A percentile compares a stretch with the other conserved stretches of the same genome.
phyloP scores from a whole-genome alignment of 75 land plant genomes.

The Larix kaempferi region DNA sequence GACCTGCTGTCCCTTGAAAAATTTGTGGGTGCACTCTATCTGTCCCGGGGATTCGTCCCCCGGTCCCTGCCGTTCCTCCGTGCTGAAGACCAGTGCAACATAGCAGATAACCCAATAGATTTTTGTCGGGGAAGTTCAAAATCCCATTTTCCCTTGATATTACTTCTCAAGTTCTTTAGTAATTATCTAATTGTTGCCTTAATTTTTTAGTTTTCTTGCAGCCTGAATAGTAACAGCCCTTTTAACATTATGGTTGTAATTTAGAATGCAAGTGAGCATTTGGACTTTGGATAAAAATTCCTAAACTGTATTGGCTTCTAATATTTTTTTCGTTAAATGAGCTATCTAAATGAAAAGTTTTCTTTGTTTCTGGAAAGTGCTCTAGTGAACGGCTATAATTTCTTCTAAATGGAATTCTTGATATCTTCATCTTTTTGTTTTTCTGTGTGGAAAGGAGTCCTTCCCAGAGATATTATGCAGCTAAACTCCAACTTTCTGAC shows the following conservation, averaged over 20 bases:
- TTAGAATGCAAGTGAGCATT: not conserved
- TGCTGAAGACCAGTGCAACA: too few relatives aligned
- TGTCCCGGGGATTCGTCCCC: too few relatives aligned
- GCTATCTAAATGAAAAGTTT: not conserved
- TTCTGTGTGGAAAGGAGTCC: slow-evolving; percentile 1
- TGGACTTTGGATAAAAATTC: not conserved
- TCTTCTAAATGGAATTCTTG: not conserved
- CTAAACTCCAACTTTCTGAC: slow-evolving; percentile 42
- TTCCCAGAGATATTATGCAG: slow-evolving; percentile 18
- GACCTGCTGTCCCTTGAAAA: too few relatives aligned
- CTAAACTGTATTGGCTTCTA: not conserved
- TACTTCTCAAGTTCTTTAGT: not conserved
- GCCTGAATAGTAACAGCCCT: not conserved
- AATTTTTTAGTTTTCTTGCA: not conserved
- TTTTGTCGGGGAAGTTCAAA: not conserved
- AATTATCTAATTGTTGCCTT: not conserved
- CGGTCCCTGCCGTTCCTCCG: too few relatives aligned
- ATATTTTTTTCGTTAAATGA: not conserved
- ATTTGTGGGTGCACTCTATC: too few relatives aligned
- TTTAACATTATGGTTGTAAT: not conserved
- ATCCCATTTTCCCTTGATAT: not conserved
- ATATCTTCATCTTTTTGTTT: not conserved
- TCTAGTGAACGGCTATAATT: not conserved
- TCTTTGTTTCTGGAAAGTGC: not conserved
- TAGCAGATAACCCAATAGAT: not conserved